These are phyloP conservation scores for Stereum hirsutum DNA, from an alignment of 1,284 basidiomycete genomes.

Conservation along the genomic window DNA sequence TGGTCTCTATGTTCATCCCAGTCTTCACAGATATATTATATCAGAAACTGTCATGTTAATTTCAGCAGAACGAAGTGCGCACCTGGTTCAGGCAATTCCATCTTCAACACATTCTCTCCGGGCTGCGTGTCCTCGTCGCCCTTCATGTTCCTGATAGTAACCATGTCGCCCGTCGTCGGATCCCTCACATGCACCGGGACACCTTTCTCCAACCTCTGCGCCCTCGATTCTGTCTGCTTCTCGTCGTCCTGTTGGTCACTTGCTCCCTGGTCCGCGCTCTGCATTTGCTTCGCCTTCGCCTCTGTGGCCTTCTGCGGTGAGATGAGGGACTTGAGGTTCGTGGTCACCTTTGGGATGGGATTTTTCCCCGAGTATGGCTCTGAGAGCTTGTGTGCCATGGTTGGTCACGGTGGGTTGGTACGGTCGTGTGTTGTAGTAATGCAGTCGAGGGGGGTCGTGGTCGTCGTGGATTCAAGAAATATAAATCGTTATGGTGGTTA, in stretches of 20 bases:
- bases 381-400: slow-evolving; percentile 19
- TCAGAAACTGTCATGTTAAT: too few relatives aligned
- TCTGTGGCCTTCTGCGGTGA: slow-evolving; percentile 20
- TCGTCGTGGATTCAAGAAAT: too few relatives aligned
- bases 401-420: too few relatives aligned
- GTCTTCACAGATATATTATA: too few relatives aligned
- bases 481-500: too few relatives aligned
- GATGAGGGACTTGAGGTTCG: slow-evolving; percentile 20
- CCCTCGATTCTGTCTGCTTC: slow-evolving; percentile 20
- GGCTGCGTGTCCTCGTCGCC: slow-evolving; percentile 15
- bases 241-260: slow-evolving; percentile 12
- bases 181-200: slow-evolving; percentile 19
- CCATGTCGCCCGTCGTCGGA: slow-evolving; percentile 23
- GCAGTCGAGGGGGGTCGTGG: too few relatives aligned
- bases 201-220: slow-evolving; percentile 18
- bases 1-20: too few relatives aligned
- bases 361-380: slow-evolving; percentile 26
- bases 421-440: too few relatives aligned
- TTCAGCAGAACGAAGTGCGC: slow-evolving; percentile 4
- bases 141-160: slow-evolving; percentile 21
- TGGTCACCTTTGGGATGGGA: slow-evolving; percentile 21
- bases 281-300: slow-evolving; percentile 22
- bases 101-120: slow-evolving; percentile 21
- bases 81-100: slow-evolving; percentile 23
- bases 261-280: slow-evolving; percentile 14